Evolutionary conservation across 257 asterid species (phyloP).

Genomic region (Solanum peruvianum): DNA sequence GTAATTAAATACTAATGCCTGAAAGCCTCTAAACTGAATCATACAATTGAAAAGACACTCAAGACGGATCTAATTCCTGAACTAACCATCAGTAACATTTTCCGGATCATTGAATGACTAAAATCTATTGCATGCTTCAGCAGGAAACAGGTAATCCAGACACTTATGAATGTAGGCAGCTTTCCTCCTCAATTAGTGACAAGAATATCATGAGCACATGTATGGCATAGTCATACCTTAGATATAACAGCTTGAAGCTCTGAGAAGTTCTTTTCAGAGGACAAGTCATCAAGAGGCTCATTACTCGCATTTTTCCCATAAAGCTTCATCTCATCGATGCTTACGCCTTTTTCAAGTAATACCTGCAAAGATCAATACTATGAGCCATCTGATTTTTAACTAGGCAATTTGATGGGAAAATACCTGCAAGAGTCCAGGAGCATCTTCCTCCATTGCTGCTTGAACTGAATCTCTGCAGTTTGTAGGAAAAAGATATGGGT

Average conservation of each 20-base stretch:
- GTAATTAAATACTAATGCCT: background rate
- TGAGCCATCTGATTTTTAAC: conserved; percentile 1
- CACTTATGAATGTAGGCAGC: background rate
- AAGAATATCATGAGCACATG: background rate
- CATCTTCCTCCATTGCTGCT: conserved; percentile 95
- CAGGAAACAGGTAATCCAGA: background rate
- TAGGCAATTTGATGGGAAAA: conserved; percentile 3
- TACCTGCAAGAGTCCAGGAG: conserved; percentile 96
- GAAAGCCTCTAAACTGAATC: background rate
- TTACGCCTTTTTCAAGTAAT: conserved; percentile 59
- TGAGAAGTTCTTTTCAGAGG: conserved; percentile 43
- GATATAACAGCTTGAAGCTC: conserved; percentile 65
- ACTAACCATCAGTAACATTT: background rate
- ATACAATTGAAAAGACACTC: background rate
- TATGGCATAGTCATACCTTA: conserved; percentile 33
- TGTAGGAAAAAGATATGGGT: conserved; percentile 2
- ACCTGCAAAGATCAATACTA: conserved; percentile 35
- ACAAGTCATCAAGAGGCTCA: conserved; percentile 55
- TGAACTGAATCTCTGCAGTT: conserved; percentile 71
- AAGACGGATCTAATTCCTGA: background rate
- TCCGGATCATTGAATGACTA: background rate
- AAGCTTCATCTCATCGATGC: conserved; percentile 71
- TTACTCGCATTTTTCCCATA: conserved; percentile 63
- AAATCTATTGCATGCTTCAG: background rate
- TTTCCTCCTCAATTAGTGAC: background rate